Conservation (phyloP, 2,329 filamentous ascomycete genomes). For the Volutella citrinella region DNA sequence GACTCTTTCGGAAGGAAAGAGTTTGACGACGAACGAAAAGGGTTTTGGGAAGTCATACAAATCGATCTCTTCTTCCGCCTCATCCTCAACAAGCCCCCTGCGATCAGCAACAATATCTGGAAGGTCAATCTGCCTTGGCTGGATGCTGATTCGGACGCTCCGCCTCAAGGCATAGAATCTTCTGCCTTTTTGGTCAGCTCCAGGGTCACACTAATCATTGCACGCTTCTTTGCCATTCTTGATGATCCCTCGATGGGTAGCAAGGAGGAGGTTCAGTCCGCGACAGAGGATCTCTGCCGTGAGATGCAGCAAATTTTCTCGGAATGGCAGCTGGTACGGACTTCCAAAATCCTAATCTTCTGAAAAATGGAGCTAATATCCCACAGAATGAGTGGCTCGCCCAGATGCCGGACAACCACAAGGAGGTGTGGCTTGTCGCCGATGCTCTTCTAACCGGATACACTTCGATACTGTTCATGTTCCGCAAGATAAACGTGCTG, state of each 20-base stretch:
- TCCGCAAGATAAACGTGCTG: constrained; percentile 28
- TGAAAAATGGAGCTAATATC: neutral
- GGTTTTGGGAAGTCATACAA: constrained; percentile 32
- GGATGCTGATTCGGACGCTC: constrained; percentile 16
- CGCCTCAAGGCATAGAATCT: constrained; percentile 20
- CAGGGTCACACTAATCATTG: constrained; percentile 25
- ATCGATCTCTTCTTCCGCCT: constrained; percentile 30
- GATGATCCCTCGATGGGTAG: constrained; percentile 19
- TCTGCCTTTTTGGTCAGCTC: constrained; percentile 27
- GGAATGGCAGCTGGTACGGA: constrained; percentile 27
- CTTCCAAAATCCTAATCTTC: rapidly evolving
- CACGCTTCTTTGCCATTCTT: constrained; percentile 28
- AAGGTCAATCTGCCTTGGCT: constrained; percentile 32
- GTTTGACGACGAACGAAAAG: constrained; percentile 24
- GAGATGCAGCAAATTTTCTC: constrained; percentile 25
- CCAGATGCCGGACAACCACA: constrained; percentile 13
- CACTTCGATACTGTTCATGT: constrained; percentile 32
- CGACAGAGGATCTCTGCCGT: constrained; percentile 25
- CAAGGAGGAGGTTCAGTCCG: constrained; percentile 19
- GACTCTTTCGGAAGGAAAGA: constrained; percentile 9
- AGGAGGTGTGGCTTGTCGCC: constrained; percentile 24
- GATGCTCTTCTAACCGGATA: constrained; percentile 29
- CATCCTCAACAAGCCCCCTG: constrained; percentile 27
- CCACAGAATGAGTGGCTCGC: constrained; percentile 23
- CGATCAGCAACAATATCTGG: constrained; percentile 26